Conservation (phyloP, 2,329 filamentous ascomycete species). For the Drechmeria coniospora region DNA sequence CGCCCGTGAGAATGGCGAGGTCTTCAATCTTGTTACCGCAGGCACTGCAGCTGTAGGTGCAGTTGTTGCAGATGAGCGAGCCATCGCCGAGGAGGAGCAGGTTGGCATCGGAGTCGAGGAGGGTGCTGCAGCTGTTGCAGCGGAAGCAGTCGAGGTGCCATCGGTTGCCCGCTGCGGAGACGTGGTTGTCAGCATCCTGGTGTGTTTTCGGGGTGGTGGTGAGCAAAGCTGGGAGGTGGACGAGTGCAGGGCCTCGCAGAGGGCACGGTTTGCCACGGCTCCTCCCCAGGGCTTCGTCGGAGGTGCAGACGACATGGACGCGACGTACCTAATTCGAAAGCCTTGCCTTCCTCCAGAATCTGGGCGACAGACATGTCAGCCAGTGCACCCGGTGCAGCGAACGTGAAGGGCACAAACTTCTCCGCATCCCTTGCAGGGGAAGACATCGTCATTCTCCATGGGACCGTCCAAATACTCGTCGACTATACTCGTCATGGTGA, state of each 20-base stretch:
- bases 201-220: neutral
- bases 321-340: conserved; percentile 78
- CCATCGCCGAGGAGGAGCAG: conserved; percentile 92
- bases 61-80: conserved; percentile 97
- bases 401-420: conserved; percentile 42
- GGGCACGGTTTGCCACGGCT: too few species aligned
- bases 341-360: conserved; percentile 97
- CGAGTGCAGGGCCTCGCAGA: neutral
- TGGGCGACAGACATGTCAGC: conserved; percentile 19
- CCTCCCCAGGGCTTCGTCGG: too few species aligned
- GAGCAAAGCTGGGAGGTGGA: neutral
- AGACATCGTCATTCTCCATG: conserved; percentile 68
- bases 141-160: conserved; percentile 99
- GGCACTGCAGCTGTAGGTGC: conserved; percentile 95
- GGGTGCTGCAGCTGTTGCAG: conserved; percentile 86
- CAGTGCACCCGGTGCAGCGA: neutral
- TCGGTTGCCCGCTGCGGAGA: conserved; percentile 63
- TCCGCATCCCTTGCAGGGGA: conserved; percentile 85
- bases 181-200: conserved; percentile 12
- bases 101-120: conserved; percentile 96
- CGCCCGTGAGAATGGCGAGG: conserved; percentile 88
- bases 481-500: conserved; percentile 32
- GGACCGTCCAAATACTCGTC: conserved; percentile 49
- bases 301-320: conserved; percentile 13
- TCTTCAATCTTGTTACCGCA: conserved; percentile 98